Base-by-base conservation (phyloP, 139 green algal genomes). In the Nannochloris sp. region DNA sequence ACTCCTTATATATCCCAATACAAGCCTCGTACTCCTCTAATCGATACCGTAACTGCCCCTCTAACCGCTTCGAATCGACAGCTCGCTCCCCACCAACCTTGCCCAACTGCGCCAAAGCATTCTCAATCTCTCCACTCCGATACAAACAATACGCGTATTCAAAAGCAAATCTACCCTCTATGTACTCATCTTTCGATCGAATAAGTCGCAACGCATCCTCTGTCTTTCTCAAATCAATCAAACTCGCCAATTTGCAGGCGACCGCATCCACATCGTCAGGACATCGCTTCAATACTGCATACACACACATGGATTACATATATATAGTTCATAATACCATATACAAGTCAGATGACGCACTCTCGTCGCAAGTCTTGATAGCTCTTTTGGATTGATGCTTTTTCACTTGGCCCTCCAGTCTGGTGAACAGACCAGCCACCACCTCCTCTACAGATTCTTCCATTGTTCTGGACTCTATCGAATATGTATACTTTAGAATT, bases 131-230 rank as follows among this genome's bases (percentile, higher is more conserved):
- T 28, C 76, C 80, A 14, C 72, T 28, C 0, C 88, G 79, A 75
- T 96, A 95, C 30, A 89, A 62, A 74, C 85, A 92, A 69, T 95
- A 95, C 0, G 82, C 89, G 83, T 92, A 85, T 62, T 94, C 82
- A 62, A 87, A 92, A 3, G 60, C 55, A 63, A 89, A 66, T n/a
- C 50, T 20, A 10, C 17, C 17, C 10, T 51, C 56, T 6, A 77
- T 46, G 12, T 53, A 40, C 10, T 66, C 23, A 13, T 13, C 29
- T 30, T 66, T 79, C 29, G 62, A 20, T 58, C 48, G 0, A 5
- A 86, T 48, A 4, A 66, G 29, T 23, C 76, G 70, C 0, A 85
- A 66, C 3, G 81, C 80, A 26, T 85, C 70, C 20, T 86, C 73
- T 62, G 80, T 87, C 12, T 82, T 67, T 1, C 49, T 61, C 14